phyloP scores from a whole-genome alignment of 805 yeast genomes.

The Candida khao-thaluensis region DNA sequence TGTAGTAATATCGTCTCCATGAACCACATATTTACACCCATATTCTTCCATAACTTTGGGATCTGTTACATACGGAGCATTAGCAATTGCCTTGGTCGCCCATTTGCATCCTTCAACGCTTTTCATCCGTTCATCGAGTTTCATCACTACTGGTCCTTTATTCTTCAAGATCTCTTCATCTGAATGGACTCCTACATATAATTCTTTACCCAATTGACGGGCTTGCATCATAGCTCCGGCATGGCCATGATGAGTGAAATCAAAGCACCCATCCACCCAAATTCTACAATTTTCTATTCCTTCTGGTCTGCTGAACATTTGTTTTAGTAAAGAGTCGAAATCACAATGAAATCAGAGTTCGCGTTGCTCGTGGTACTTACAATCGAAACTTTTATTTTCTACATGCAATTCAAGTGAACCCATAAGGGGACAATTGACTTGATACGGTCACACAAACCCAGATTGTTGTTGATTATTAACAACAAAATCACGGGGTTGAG shows the following conservation, averaged over 20 bases:
- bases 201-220: slow-evolving; percentile 70
- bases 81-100: slow-evolving; percentile 67
- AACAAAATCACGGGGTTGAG: slow-evolving; percentile 7
- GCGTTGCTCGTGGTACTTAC: no score
- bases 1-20: slow-evolving; percentile 96
- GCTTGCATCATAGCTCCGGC: slow-evolving; percentile 97
- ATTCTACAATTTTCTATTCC: slow-evolving; percentile 52
- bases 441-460: slow-evolving; percentile 15
- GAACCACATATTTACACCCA: slow-evolving; percentile 89
- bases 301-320: slow-evolving; percentile 40
- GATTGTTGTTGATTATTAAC: slow-evolving; percentile 19
- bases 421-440: no score
- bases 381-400: no score
- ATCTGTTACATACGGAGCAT: slow-evolving; percentile 93
- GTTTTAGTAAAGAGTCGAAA: no score
- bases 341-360: no score
- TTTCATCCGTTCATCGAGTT: slow-evolving; percentile 67
- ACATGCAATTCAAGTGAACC: no score
- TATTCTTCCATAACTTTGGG: slow-evolving; percentile 73
- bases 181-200: slow-evolving; percentile 86
- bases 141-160: slow-evolving; percentile 96
- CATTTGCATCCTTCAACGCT: slow-evolving; percentile 92
- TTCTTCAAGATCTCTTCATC: slow-evolving; percentile 81
- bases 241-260: slow-evolving; percentile 96
- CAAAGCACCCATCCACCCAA: slow-evolving; percentile 99